Evolutionary conservation across 441 rosid genomes (phyloP), one percentile per base, ranked within the genome.

Genomic region (Syzygium malaccense): DNA sequence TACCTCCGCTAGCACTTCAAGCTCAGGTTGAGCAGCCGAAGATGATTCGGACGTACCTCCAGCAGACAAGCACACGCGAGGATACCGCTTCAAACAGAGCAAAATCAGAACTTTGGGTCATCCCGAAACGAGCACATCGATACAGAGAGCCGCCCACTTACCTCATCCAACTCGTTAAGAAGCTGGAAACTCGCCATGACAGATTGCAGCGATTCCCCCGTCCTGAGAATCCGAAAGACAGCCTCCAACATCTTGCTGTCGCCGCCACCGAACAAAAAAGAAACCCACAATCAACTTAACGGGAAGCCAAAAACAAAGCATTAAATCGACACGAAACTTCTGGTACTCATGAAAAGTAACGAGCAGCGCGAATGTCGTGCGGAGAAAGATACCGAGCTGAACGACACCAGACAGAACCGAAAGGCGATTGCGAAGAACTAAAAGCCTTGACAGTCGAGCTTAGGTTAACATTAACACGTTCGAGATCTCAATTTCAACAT

Each of bases 171-270:
- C 78, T 95, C 97, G 48, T 75, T 92, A 90, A 98, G 91, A 90
- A 98, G 98, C 89, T 93, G 93, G 89, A 88, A 96, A 91, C 99
- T 98, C 68, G 94, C 89, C 91, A 95, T 92, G 14, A 95, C 90
- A 83, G 96, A 91, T 86, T 98, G 98, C 88, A 96, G 87, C 60
- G 96, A 93, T 86, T 88, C 93, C 53, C 95, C 98, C 37, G 87
- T 89, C 90, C 94, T 94, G 91, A 98, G 85, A 51, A 95, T 95
- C 91, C 92, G 90, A 33, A 97, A 96, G 84, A 97, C 93, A 5
- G 96, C 96, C 91, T 91, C 95, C 28, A 90, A 87, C 96, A 98
- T 95, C 93, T 96, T 95, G 89, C 99, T 97, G 53, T 90, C 88
- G 88, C 89, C 88, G 88, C 89, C 88, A 71, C 37, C 78, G 45